Evolutionary conservation across 805 yeast genomes (phyloP).

Genomic region (Pichia exigua): DNA sequence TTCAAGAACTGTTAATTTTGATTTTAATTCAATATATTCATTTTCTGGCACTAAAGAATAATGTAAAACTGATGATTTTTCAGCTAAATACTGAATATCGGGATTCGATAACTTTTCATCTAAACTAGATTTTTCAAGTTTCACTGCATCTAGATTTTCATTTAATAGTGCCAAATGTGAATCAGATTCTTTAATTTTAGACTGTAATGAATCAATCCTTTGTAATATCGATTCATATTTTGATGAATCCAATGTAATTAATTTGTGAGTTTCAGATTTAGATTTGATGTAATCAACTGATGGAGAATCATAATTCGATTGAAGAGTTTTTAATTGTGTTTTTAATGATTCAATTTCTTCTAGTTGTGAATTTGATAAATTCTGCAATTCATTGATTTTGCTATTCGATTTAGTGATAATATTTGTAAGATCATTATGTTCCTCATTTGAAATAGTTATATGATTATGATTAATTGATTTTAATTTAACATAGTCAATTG

Average conservation of each 20-base stretch:
- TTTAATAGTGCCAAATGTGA: background rate
- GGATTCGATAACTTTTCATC: conserved; percentile 10
- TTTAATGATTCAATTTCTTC: background rate
- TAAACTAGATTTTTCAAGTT: conserved; percentile 1
- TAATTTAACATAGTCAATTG: conserved; percentile 21
- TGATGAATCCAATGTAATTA: conserved; percentile 11
- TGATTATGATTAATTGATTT: conserved; percentile 2
- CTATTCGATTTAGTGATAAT: background rate
- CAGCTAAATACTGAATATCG: conserved; percentile 19
- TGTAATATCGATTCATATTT: conserved; percentile 2
- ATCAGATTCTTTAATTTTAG: conserved; percentile 1
- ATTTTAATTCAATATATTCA: conserved; percentile 8
- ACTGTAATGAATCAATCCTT: conserved; percentile 3
- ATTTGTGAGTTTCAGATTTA: conserved; percentile 11
- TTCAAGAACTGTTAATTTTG: background rate
- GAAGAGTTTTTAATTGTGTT: background rate
- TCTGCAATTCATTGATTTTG: background rate
- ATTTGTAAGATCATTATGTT: background rate
- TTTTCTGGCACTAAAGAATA: conserved; percentile 13
- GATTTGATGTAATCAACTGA: conserved; percentile 15
- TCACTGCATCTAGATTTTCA: background rate
- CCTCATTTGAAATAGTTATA: conserved; percentile 11
- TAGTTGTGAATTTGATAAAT: background rate
- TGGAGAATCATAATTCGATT: conserved; percentile 12
- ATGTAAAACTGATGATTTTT: conserved; percentile 15